phyloP scores from a whole-genome alignment of 2,329 filamentous ascomycete species.

The Aspergillus sp. region DNA sequence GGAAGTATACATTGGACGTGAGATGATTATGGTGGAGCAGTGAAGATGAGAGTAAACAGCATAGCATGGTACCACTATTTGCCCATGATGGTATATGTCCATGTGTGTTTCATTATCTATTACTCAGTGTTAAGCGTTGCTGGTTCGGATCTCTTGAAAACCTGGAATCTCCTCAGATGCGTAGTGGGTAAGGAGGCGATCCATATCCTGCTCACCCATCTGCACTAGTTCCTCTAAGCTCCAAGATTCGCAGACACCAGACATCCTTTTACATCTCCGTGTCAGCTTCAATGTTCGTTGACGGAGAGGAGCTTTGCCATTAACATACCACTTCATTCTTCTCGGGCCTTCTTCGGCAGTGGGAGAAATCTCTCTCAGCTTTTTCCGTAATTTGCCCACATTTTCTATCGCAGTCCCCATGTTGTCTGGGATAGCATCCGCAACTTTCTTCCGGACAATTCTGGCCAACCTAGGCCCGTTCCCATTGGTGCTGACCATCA shows the following conservation, averaged over 20 bases:
- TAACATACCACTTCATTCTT: constrained; percentile 75
- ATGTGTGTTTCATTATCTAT: no score
- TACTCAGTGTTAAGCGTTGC: neutral
- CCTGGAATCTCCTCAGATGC: constrained; percentile 33
- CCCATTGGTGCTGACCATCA: constrained; percentile 98
- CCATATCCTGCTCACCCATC: constrained; percentile 79
- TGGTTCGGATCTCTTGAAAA: constrained; percentile 27
- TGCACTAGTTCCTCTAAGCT: constrained; percentile 75
- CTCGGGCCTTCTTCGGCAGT: constrained; percentile 67
- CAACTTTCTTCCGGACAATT: constrained; percentile 76
- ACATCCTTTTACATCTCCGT: constrained; percentile 62
- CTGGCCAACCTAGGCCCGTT: constrained; percentile 89
- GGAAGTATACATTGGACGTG: no score
- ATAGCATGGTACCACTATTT: no score
- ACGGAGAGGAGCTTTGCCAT: neutral
- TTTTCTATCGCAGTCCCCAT: constrained; percentile 79
- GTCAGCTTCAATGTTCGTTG: neutral
- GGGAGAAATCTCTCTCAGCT: constrained; percentile 71
- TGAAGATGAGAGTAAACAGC: no score
- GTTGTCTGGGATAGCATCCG: constrained; percentile 64
- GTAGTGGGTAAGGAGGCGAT: constrained; percentile 72
- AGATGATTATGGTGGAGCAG: no score
- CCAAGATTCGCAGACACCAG: constrained; percentile 80
- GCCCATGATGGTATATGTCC: no score
- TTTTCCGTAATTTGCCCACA: constrained; percentile 72